Conservation (phyloP, 805 yeast genomes). For the Saturnispora sekii region DNA sequence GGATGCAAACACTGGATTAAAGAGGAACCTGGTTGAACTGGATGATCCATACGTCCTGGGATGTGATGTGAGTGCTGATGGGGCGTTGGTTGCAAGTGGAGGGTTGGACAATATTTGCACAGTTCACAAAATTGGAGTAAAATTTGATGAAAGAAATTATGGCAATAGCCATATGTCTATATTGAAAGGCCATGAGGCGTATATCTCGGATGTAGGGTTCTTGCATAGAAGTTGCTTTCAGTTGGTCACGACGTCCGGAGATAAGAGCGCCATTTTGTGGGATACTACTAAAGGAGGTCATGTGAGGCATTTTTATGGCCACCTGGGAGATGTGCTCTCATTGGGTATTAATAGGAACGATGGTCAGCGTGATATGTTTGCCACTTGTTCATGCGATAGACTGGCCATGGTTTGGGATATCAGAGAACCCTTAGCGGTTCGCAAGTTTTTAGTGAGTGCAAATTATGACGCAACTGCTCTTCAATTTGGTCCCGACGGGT, state of each 20-base stretch:
- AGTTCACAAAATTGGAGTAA: conserved; percentile 38
- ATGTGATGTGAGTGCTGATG: conserved; percentile 63
- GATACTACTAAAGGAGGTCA: conserved; percentile 55
- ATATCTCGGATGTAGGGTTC: conserved; percentile 67
- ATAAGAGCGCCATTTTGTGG: conserved; percentile 73
- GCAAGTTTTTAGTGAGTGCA: conserved; percentile 41
- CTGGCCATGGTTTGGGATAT: conserved; percentile 58
- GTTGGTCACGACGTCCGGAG: conserved; percentile 70
- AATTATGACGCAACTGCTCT: conserved; percentile 53
- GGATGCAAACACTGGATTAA: conserved; percentile 68
- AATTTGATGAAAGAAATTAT: conserved; percentile 5
- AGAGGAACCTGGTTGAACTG: conserved; percentile 58
- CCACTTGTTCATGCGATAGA: conserved; percentile 64
- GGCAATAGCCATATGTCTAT: conserved; percentile 33
- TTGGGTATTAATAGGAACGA: conserved; percentile 26
- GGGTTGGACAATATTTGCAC: conserved; percentile 78
- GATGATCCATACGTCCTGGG: conserved; percentile 74
- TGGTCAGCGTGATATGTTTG: conserved; percentile 30
- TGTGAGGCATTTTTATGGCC: conserved; percentile 49
- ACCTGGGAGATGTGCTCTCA: conserved; percentile 61
- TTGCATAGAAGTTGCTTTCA: conserved; percentile 36
- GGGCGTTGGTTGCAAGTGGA: conserved; percentile 62
- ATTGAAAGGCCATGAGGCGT: conserved; percentile 76
- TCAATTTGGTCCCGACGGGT: conserved; percentile 58
- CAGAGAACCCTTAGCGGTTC: conserved; percentile 31